Conservation (phyloP, 768 basidiomycete genomes). For the Suillus subaureus region DNA sequence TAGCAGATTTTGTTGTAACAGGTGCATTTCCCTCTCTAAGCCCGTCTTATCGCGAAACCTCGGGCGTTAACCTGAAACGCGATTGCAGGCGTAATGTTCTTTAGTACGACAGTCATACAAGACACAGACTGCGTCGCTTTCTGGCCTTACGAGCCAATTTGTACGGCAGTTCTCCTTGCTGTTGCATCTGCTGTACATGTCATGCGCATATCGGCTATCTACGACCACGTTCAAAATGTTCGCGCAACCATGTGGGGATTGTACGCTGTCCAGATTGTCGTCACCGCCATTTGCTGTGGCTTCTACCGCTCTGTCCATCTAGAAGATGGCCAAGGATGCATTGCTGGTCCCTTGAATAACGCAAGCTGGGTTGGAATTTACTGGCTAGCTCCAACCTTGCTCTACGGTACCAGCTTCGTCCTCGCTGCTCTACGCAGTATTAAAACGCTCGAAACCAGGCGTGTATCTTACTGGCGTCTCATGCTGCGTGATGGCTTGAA, state of each 20-base stretch:
- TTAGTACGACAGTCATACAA: constrained; percentile 69
- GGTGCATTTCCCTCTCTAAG: constrained; percentile 43
- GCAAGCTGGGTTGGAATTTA: constrained; percentile 78
- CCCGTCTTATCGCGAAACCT: not conserved
- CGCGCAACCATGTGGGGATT: constrained; percentile 59
- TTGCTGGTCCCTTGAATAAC: constrained; percentile 76
- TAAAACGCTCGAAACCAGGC: constrained; percentile 41
- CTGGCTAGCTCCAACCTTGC: constrained; percentile 77
- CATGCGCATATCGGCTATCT: constrained; percentile 79
- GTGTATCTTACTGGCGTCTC: constrained; percentile 73
- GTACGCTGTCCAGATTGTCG: constrained; percentile 66
- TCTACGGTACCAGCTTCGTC: constrained; percentile 45
- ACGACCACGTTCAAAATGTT: constrained; percentile 61
- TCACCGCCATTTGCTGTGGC: constrained; percentile 73
- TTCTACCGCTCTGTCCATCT: constrained; percentile 86
- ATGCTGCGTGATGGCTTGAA: constrained; percentile 91
- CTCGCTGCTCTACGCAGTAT: constrained; percentile 28
- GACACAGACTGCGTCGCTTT: constrained; percentile 61
- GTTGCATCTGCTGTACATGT: constrained; percentile 77
- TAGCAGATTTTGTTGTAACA: constrained; percentile 74
- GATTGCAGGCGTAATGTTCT: constrained; percentile 73
- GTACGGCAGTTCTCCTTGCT: constrained; percentile 73
- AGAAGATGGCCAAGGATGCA: constrained; percentile 76
- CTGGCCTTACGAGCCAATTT: constrained; percentile 86
- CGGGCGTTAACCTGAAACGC: constrained; percentile 11